Percentiles rank a stretch among this genome's conserved stretches.
These are phyloP conservation scores for Sphenostylis stenocarpa DNA, from an alignment of 306 rosid genomes.

Conservation along the genomic window DNA sequence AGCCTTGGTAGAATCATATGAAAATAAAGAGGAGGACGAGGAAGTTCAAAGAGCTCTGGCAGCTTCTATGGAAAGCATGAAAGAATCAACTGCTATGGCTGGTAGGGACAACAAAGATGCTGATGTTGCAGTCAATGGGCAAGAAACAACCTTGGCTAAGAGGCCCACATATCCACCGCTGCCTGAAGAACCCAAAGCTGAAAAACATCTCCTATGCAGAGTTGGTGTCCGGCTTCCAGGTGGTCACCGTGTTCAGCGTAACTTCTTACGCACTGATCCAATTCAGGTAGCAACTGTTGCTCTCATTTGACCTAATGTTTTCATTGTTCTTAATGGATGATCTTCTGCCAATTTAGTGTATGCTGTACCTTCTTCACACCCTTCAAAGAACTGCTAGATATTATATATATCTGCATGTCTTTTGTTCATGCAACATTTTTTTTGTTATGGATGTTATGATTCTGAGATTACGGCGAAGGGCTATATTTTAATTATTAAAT, in stretches of 20 bases:
- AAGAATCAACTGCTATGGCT: conserved; percentile 44
- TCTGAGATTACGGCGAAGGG: background rate
- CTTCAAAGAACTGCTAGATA: background rate
- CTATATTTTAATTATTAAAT: conserved; percentile 1
- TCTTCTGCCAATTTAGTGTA: background rate
- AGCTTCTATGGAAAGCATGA: conserved; percentile 65
- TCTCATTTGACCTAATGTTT: background rate
- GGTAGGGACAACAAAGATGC: conserved; percentile 42
- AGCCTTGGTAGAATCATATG: conserved; percentile 46
- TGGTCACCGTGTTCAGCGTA: conserved; percentile 85
- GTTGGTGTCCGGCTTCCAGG: conserved; percentile 93
- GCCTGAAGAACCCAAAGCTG: conserved; percentile 91
- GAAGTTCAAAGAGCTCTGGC: conserved; percentile 73
- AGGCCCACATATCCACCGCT: conserved; percentile 66
- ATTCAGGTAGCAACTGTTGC: conserved; percentile 58
- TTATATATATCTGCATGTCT: conserved; percentile 4
- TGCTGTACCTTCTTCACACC: background rate
- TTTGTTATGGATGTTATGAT: conserved; percentile 1
- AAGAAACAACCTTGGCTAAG: conserved; percentile 44
- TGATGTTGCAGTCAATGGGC: conserved; percentile 35
- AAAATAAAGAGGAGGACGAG: conserved; percentile 64
- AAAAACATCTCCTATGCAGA: conserved; percentile 69
- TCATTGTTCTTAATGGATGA: background rate
- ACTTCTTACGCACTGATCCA: conserved; percentile 72
- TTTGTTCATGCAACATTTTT: background rate